Evolutionary conservation across 129 eudicot species (phyloP), one percentile per base, ranked within the genome.

Genomic region (Flaveria ramosissima): DNA sequence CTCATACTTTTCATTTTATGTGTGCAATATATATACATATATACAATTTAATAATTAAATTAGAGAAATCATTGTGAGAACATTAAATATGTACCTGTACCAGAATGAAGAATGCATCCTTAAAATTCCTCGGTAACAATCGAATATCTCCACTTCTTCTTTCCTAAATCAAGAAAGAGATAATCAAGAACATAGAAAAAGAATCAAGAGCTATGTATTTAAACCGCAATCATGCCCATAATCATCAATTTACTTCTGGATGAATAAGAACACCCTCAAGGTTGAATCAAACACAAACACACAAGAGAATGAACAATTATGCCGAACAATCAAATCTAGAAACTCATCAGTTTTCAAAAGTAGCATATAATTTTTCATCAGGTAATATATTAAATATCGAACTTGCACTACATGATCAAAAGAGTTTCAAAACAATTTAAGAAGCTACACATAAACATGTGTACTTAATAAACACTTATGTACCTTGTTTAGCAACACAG

Each of bases 111-210:
- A 43, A 27, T 26, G 27, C 68, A 62, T 62, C 15, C 43, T 62
- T 27, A 6, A 42, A 15, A 13, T 62, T 27, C 43, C 43, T 13
- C 27, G 26, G 43, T 32, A 62, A 0, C 43, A 75, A 48, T 7
- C 84, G 74, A 82, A 86, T 62, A 3, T 78, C 86, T 9, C 78
- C 32, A 32, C 68, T n/a, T 70, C 52, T 72, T 56, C 75, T 71
- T 66, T 81, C 36, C 36, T 30, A 30, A 30, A 30, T 30, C 36
- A 4, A 30, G 0, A 30, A 10, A 60, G 12, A 15, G 26, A 56
- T 8, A 56, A 6, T 55, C 26, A 55, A 55, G 12, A 55, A 55
- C 62, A 56, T 3, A 30, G 6, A 56, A 56, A 20, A 6, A 43
- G 19, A 21, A 56, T 56, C 62, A 20, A 56, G 51, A 46, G 3